Percentiles rank a stretch among this genome's conserved stretches.
Conservation (phyloP, 768 basidiomycete species). For the Boletus pseudopeckii region DNA sequence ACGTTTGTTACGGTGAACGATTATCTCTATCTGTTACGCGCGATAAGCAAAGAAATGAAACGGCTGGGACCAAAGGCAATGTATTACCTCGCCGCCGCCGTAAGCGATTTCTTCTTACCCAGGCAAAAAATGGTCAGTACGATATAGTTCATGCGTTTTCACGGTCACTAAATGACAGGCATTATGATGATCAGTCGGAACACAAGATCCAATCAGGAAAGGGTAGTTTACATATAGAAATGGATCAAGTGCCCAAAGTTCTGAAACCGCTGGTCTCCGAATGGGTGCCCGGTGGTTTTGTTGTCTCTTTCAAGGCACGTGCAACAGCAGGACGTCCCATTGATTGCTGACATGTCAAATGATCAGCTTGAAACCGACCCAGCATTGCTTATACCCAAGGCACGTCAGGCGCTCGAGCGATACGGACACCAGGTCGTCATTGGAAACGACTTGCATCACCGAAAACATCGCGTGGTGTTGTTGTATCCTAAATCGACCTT, state of each 20-base stretch:
- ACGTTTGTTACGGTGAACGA: conserved; percentile 95
- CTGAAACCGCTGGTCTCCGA: conserved; percentile 90
- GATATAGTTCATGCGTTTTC: background rate
- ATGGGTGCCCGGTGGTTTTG: conserved; percentile 87
- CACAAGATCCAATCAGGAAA: conserved; percentile 99
- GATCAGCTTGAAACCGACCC: conserved; percentile 89
- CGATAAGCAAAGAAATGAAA: conserved; percentile 75
- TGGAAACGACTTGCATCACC: conserved; percentile 88
- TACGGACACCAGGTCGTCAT: conserved; percentile 98
- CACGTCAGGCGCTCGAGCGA: conserved; percentile 78
- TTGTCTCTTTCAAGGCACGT: conserved; percentile 94
- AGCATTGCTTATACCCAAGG: conserved; percentile 83
- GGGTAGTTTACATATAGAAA: conserved; percentile 89
- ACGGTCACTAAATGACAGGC: background rate
- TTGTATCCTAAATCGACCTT: conserved; percentile 51
- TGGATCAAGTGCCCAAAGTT: conserved; percentile 99
- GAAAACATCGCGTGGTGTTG: conserved; percentile 92
- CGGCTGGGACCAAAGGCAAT: conserved; percentile 66
- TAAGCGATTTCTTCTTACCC: conserved; percentile 97
- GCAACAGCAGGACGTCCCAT: background rate
- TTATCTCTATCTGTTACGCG: conserved; percentile 88
- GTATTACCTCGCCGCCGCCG: conserved; percentile 97
- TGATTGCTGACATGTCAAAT: conserved; percentile 4
- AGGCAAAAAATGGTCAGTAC: conserved; percentile 78
- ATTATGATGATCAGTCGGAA: conserved; percentile 59